A percentile compares a stretch with the other conserved stretches of the same genome.
Conservation (phyloP, 768 basidiomycete species). For the Tylopilus sp. region DNA sequence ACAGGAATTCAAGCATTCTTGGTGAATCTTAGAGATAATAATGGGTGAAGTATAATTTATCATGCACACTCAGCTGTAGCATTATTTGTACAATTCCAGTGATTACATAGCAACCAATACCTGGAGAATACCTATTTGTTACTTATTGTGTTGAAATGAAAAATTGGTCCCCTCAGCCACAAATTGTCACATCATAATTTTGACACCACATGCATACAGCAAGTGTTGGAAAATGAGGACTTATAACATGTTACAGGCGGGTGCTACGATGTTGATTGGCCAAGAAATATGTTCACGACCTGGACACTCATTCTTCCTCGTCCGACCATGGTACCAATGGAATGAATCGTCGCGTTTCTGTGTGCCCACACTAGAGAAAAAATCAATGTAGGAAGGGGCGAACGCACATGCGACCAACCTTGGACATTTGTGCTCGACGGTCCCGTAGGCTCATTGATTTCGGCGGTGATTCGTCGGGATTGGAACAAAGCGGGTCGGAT, state of each 20-base stretch:
- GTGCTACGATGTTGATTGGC: constrained; percentile 14
- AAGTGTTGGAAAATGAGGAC: neutral
- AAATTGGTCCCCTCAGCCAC: too few species aligned
- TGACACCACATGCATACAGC: neutral
- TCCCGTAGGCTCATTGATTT: constrained; percentile 32
- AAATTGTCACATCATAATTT: too few species aligned
- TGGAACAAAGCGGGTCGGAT: neutral
- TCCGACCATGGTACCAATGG: constrained; percentile 31
- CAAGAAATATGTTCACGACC: constrained; percentile 9
- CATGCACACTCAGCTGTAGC: too few species aligned
- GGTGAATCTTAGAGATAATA: too few species aligned
- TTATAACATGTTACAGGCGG: neutral
- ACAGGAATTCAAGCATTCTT: too few species aligned
- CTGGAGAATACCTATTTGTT: too few species aligned
- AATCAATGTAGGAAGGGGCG: too few species aligned
- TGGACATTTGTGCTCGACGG: constrained; percentile 29
- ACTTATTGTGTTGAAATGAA: too few species aligned
- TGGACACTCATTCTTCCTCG: constrained; percentile 22
- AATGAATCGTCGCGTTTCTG: constrained; percentile 28
- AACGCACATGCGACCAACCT: constrained; percentile 14
- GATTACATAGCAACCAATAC: too few species aligned
- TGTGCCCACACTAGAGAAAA: constrained; percentile 22
- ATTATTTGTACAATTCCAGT: too few species aligned
- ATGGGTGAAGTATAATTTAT: too few species aligned
- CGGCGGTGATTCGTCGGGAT: constrained; percentile 13